Evolutionary conservation across 257 asterid genomes (phyloP).

Genomic region (Solanum medicagineum): DNA sequence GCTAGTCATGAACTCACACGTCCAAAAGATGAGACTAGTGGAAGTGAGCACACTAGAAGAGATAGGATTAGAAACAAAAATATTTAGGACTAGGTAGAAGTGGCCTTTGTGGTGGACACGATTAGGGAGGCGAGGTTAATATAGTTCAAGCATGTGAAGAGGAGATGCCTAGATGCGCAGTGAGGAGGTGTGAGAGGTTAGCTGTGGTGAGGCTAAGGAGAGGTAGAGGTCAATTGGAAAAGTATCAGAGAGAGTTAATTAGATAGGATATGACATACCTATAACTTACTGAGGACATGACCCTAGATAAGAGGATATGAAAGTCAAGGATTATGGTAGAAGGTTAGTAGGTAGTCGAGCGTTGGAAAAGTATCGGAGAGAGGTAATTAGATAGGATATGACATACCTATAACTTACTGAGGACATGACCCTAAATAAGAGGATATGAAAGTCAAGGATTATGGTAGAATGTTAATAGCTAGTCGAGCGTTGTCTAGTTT

Average conservation of each 20-base stretch:
- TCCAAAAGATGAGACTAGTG: background rate
- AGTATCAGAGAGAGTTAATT: background rate
- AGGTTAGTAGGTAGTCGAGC: background rate
- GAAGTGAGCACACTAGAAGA: background rate
- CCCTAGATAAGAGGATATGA: background rate
- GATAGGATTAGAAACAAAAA: background rate
- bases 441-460: background rate
- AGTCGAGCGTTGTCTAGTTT: background rate
- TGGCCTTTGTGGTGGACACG: background rate
- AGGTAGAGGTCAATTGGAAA: background rate
- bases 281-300: background rate
- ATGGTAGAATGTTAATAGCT: background rate
- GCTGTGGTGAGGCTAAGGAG: background rate
- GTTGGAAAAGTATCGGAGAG: background rate
- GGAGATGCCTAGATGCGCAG: background rate
- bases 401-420: background rate
- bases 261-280: background rate
- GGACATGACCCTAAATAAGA: background rate
- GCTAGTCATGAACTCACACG: background rate
- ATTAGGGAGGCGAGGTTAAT: background rate
- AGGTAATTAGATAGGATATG: background rate
- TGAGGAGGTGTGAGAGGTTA: background rate
- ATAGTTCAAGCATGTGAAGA: background rate
- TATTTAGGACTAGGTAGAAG: background rate
- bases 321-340: background rate